A percentile compares a stretch with the other conserved stretches of the same genome.
These are phyloP conservation scores for Beauveria caledonica DNA, from an alignment of 2,329 filamentous ascomycete genomes.

Conservation along the genomic window DNA sequence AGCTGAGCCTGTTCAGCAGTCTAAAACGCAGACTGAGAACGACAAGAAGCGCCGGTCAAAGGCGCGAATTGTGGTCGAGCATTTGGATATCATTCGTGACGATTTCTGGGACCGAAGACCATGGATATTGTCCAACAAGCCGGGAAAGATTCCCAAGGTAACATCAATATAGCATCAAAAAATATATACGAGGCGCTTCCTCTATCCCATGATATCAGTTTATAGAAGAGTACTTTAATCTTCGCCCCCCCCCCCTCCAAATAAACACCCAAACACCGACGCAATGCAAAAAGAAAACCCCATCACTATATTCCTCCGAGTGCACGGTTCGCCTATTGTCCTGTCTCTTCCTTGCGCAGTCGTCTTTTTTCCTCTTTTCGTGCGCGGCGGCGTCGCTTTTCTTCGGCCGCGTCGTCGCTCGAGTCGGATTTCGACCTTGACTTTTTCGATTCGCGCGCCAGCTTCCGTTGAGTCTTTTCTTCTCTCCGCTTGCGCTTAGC, in stretches of 20 bases:
- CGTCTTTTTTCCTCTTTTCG: conserved; percentile 36
- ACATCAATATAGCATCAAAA: conserved; percentile 23
- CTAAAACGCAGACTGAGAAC: conserved; percentile 76
- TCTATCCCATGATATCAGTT: background rate
- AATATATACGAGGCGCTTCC: background rate
- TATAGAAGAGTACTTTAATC: background rate
- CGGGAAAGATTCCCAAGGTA: conserved; percentile 60
- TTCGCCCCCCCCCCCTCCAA: background rate
- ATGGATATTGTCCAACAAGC: conserved; percentile 72
- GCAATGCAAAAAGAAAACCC: conserved; percentile 4
- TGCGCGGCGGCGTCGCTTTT: conserved; percentile 37
- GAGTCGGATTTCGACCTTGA: conserved; percentile 23
- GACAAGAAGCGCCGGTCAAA: conserved; percentile 74
- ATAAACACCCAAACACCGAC: background rate
- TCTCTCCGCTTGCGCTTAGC: conserved; percentile 20
- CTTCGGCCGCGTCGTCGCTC: conserved; percentile 27
- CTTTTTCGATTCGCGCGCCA: conserved; percentile 19
- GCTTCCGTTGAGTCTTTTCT: background rate
- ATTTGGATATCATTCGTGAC: conserved; percentile 91
- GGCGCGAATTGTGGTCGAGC: conserved; percentile 71
- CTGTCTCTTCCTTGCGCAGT: conserved; percentile 25
- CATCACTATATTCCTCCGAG: background rate
- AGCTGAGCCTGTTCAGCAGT: conserved; percentile 49
- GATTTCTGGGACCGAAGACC: conserved; percentile 86
- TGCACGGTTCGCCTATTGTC: background rate